Conservation (phyloP, 1,139 yeast species). For the Blastobotrys persicus region DNA sequence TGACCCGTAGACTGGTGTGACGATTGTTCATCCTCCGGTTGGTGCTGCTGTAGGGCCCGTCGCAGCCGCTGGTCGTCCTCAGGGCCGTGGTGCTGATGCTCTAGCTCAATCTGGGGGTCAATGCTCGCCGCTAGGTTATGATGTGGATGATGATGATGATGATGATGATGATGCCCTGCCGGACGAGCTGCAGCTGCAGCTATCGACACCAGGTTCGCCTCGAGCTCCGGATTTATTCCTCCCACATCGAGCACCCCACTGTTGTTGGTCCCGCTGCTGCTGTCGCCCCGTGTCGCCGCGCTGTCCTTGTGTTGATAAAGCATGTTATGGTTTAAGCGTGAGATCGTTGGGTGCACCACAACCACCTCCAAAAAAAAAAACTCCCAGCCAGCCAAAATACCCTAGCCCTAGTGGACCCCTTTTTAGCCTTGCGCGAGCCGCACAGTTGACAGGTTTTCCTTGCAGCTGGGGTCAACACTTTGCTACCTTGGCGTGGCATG, state of each 20-base stretch:
- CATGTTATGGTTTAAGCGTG: conserved; percentile 1
- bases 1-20: neutral
- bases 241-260: neutral
- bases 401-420: neutral
- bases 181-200: conserved; percentile 18
- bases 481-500: no score
- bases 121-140: conserved; percentile 13
- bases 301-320: neutral
- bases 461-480: no score
- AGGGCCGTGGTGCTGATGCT: neutral
- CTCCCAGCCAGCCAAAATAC: no score
- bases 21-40: neutral
- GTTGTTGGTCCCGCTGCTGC: neutral
- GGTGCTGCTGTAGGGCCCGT: neutral
- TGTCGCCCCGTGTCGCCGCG: neutral
- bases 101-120: conserved; percentile 15
- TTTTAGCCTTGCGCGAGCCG: no score
- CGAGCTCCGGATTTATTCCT: neutral
- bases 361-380: neutral
- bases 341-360: neutral
- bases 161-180: conserved; percentile 15
- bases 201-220: conserved; percentile 17
- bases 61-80: neutral
- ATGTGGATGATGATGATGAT: conserved; percentile 11
- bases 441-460: neutral